Evolutionary conservation across 139 green algal genomes (phyloP).

Genomic region (Chlorokybus atmophyticus): DNA sequence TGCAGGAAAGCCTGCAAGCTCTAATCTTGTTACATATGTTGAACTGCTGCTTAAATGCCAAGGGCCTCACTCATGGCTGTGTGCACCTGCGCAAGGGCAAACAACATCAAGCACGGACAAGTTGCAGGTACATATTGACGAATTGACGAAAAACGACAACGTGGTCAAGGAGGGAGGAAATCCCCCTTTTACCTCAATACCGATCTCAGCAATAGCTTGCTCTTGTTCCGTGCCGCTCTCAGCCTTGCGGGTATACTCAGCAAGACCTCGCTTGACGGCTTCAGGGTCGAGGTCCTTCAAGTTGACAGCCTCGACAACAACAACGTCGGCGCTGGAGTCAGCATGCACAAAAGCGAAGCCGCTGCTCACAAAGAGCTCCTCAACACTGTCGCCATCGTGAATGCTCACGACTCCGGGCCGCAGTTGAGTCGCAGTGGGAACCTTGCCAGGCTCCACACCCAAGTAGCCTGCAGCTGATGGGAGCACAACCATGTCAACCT

Average conservation of each 20-base stretch:
- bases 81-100: too few species aligned
- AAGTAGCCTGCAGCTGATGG: slow-evolving; percentile 72
- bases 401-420: slow-evolving; percentile 64
- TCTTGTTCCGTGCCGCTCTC: slow-evolving; percentile 68
- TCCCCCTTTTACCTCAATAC: slow-evolving; percentile 82
- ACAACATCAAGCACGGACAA: too few species aligned
- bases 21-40: too few species aligned
- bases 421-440: slow-evolving; percentile 72
- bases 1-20: too few species aligned
- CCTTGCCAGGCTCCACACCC: slow-evolving; percentile 74
- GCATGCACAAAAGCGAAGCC: slow-evolving; percentile 79
- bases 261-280: slow-evolving; percentile 27
- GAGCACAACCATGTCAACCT: slow-evolving; percentile 73
- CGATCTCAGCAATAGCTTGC: slow-evolving; percentile 66
- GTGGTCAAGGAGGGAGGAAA: too few species aligned
- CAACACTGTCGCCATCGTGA: slow-evolving; percentile 33
- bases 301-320: slow-evolving; percentile 65
- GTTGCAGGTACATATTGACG: too few species aligned
- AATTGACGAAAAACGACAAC: too few species aligned
- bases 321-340: slow-evolving; percentile 60
- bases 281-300: slow-evolving; percentile 41
- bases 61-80: too few species aligned
- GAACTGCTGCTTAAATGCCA: too few species aligned
- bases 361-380: slow-evolving; percentile 70
- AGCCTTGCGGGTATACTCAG: slow-evolving; percentile 59